A percentile compares a stretch with the other conserved stretches of the same genome.
Conservation (phyloP, 805 yeast species). For the Debaryomyces prosopidis region DNA sequence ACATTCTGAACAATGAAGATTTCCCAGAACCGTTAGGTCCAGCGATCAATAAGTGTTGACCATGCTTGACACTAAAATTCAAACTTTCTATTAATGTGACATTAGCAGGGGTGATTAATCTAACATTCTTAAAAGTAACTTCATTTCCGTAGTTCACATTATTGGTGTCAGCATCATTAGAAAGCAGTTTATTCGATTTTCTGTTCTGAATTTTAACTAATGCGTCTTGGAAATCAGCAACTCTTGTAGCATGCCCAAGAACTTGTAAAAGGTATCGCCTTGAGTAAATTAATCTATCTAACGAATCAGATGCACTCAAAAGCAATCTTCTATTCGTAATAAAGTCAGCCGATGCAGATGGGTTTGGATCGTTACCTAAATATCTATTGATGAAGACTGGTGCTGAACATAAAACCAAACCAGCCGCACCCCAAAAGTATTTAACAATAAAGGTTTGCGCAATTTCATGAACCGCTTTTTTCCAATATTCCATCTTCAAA, state of each 20-base stretch:
- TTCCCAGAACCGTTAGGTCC: conserved; percentile 98
- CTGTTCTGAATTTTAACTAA: conserved; percentile 48
- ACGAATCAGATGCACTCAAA: conserved; percentile 80
- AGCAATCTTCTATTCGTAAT: conserved; percentile 85
- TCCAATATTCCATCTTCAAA: conserved; percentile 70
- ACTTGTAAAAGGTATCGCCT: conserved; percentile 83
- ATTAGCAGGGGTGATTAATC: conserved; percentile 84
- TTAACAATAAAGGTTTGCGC: conserved; percentile 87
- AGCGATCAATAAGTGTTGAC: conserved; percentile 83
- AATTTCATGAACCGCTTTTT: conserved; percentile 76
- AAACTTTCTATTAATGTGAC: conserved; percentile 68
- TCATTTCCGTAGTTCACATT: conserved; percentile 46
- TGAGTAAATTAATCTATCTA: conserved; percentile 83
- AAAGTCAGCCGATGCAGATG: conserved; percentile 71
- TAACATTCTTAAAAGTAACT: conserved; percentile 71
- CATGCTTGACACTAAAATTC: conserved; percentile 71
- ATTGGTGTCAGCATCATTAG: background rate
- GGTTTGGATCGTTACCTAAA: conserved; percentile 43
- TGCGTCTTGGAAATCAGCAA: conserved; percentile 66
- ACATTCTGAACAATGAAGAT: conserved; percentile 84
- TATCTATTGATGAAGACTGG: conserved; percentile 75
- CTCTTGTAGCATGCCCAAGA: conserved; percentile 77
- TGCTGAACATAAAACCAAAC: conserved; percentile 80
- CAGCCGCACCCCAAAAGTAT: conserved; percentile 96
- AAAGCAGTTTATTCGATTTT: conserved; percentile 7